These are phyloP conservation scores for Metarhizium humberi DNA, from an alignment of 2,329 filamentous ascomycete genomes.

Conservation along the genomic window DNA sequence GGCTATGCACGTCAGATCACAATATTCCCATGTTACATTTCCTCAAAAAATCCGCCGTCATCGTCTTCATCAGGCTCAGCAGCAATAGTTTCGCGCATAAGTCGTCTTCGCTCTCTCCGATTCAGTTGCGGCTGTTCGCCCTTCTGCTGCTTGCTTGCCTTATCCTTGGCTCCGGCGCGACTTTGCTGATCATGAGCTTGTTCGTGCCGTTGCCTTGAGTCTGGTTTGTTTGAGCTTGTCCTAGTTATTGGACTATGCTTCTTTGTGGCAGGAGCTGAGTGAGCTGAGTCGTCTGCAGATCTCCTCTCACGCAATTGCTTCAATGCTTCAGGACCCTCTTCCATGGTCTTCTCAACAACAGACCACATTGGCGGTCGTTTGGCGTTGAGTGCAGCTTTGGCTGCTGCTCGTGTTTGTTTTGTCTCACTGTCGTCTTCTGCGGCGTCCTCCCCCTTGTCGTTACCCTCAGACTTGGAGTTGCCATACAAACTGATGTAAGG, in stretches of 20 bases:
- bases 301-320: constrained; percentile 46
- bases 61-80: constrained; percentile 32
- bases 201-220: background rate
- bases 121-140: constrained; percentile 21
- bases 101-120: constrained; percentile 23
- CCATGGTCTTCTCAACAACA: constrained; percentile 55
- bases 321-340: constrained; percentile 41
- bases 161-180: constrained; percentile 6
- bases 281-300: constrained; percentile 10
- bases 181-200: background rate
- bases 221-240: background rate
- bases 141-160: constrained; percentile 13
- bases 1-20: background rate
- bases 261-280: constrained; percentile 7
- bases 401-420: constrained; percentile 25
- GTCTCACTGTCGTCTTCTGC: constrained; percentile 25
- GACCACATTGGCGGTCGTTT: constrained; percentile 56
- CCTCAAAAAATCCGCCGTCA: constrained; percentile 43
- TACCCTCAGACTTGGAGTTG: constrained; percentile 19
- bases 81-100: constrained; percentile 23
- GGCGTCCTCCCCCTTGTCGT: constrained; percentile 31
- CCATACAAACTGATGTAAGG: constrained; percentile 59
- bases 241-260: constrained; percentile 7
- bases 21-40: background rate
- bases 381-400: constrained; percentile 33